Evolutionary conservation across 805 yeast genomes (phyloP), one percentile per base, ranked within the genome.

Genomic region (Sugiyamaella boreocaroliniensis): DNA sequence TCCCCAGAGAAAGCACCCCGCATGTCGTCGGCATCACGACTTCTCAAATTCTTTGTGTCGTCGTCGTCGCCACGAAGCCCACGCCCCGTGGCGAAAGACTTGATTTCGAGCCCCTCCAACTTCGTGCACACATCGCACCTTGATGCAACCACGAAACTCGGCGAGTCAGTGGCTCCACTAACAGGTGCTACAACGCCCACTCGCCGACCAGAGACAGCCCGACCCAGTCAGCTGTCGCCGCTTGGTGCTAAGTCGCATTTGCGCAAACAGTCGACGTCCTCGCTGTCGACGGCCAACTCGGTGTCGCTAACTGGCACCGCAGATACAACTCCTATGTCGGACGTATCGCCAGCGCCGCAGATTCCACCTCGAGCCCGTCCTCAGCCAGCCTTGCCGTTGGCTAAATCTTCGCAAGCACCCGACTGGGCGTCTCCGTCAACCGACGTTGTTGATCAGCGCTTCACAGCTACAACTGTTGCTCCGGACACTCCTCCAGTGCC

Each of bases 371-470:
- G 48, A 12, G 41, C 48, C 12, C 48, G 22, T n/a, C 43, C 43
- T n/a, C 22, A 41, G 22, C 43, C 43, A 10, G 16, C 12, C 16
- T n/a, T 41, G 19, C 4, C 43, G 6, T n/a, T 45, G 14, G 3
- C 15, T 26, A 49, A 43, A 14, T 29, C 48, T 14, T 32, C 53
- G 48, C 48, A 51, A 14, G 56, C 60, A 6, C 18, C 40, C 20
- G 63, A 60, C 44, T 60, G 57, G 9, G 54, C 61, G 1, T 59
- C 62, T 58, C 52, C 58, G 11, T 46, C 59, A 9, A 55, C 61
- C 10, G 55, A 54, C 46, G 48, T 59, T 22, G 64, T 62, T 29
- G 48, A 45, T 6, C 16, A 29, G 40, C 16, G 26, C 14, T 45
- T 19, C 20, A 19, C 8, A 22, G 48, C 40, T 12, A 9, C 22